Evolutionary conservation across 1,284 basidiomycete genomes (phyloP).

Genomic region (Melampsora americana): DNA sequence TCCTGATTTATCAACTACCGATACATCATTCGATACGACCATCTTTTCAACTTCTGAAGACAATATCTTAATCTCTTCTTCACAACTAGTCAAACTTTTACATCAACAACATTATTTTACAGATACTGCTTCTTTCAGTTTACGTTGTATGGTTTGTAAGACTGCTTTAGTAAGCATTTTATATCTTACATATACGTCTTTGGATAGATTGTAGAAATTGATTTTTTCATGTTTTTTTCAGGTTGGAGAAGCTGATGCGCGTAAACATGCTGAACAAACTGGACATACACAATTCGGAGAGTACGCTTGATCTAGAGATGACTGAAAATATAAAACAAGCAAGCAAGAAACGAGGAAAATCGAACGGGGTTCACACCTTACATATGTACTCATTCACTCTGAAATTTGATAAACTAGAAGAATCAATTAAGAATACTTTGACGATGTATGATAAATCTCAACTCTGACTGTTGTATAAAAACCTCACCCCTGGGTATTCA

Average conservation of each 20-base stretch:
- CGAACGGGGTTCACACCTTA: no score
- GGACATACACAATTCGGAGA: conserved; percentile 85
- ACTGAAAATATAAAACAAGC: no score
- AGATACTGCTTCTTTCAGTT: conserved; percentile 76
- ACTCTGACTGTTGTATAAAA: no score
- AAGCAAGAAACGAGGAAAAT: no score
- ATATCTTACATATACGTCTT: not conserved
- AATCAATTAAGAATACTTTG: no score
- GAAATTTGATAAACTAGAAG: no score
- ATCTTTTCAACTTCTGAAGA: conserved; percentile 63
- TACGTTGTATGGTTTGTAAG: conserved; percentile 69
- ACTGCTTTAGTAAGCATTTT: conserved; percentile 13
- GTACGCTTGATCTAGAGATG: conserved; percentile 61
- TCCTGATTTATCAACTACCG: conserved; percentile 65
- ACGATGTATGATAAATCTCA: no score
- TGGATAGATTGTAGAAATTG: conserved; percentile 30
- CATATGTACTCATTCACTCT: no score
- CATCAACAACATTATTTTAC: conserved; percentile 76
- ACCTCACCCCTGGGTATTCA: no score
- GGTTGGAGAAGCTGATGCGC: conserved; percentile 83
- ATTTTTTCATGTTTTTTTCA: conserved; percentile 4
- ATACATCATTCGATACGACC: conserved; percentile 64
- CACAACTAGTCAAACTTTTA: conserved; percentile 68
- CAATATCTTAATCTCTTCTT: conserved; percentile 64
- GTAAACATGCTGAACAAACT: conserved; percentile 76